Conservation (phyloP, 179 eudicot genomes). For the Patellifolia procumbens region DNA sequence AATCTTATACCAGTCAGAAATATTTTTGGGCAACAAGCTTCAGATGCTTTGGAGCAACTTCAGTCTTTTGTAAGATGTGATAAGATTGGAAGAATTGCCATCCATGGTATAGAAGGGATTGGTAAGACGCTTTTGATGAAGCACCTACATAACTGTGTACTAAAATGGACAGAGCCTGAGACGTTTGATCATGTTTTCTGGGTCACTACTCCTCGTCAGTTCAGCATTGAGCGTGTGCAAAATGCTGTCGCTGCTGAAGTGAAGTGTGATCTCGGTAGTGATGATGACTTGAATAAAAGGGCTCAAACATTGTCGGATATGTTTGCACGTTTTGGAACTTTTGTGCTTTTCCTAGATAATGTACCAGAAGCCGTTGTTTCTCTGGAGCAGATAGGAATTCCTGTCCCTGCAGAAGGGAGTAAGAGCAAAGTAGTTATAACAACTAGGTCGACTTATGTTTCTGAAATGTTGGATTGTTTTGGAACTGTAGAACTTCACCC, state of each 20-base stretch:
- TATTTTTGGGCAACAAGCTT: constrained; percentile 11
- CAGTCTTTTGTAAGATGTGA: not conserved
- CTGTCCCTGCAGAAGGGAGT: constrained; percentile 16
- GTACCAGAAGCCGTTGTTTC: not conserved
- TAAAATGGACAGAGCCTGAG: not conserved
- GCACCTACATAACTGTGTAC: constrained; percentile 5
- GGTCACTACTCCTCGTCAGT: not conserved
- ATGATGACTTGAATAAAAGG: not conserved
- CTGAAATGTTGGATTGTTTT: not conserved
- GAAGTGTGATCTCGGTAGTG: constrained; percentile 8
- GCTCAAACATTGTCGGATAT: constrained; percentile 3
- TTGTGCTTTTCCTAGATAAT: constrained; percentile 22
- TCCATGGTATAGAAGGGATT: not conserved
- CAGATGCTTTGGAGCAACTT: not conserved
- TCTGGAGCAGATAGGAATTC: constrained; percentile 7
- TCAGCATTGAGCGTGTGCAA: constrained; percentile 13
- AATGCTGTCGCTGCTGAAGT: constrained; percentile 20
- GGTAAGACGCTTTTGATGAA: constrained; percentile 15
- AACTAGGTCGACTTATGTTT: constrained; percentile 1
- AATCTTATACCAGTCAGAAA: constrained; percentile 8
- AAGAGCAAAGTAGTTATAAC: constrained; percentile 20
- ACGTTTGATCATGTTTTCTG: not conserved
- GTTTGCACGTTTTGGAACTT: not conserved
- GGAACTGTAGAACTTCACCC: not conserved
- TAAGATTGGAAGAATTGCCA: not conserved